Base-by-base conservation (phyloP, 1,284 basidiomycete species). In the Apiotrichum brassicae region DNA sequence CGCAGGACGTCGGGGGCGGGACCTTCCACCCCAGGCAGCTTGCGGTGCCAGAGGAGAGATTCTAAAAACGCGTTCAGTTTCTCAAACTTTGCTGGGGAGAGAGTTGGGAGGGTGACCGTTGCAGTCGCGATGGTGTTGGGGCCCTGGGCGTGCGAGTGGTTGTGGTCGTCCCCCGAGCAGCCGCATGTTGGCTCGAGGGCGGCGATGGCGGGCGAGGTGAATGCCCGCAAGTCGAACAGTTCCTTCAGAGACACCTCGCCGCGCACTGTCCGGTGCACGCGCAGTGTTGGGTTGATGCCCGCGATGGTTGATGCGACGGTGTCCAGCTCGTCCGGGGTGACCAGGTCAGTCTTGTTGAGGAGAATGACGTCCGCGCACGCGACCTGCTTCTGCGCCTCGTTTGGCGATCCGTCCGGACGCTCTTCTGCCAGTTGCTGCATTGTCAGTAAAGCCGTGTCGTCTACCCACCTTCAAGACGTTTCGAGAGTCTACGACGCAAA, bases 341-440 rank as follows among this genome's bases (percentile, higher is more conserved):
- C 83, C 16, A 94, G 75, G 62, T 94, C 92, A 25, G 78, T 75
- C 74, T 95, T 95, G 76, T 95, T 95, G 23, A 94, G 73, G 18
- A 94, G 73, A 40, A 94, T 79, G n/a, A 92, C 84, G 63, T 94
- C 91, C 13, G 90, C 83, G 28, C 83, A 83, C 2, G 88, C 91
- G 40, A 95, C 85, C 76, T 97, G 92, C 85, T 83, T 80, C 46
- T 86, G 76, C 61, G 83, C 87, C 69, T 90, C 86, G 40, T 86
- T 86, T 48, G 85, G 43, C 6, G 30, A 9, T 5, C 84, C 85
- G 5, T 77, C 76, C 2, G 77, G 73, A 56, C 81, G 77, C 50
- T 86, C 82, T 66, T 89, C 85, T 63, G 83, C 78, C 72, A 91
- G 82, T 87, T 91, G 87, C 87, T 92, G 57, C 22, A 51, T 4